Percentiles rank a stretch among this genome's conserved stretches.
These are phyloP conservation scores for Fusarium temperatum DNA, from an alignment of 2,329 filamentous ascomycete genomes.

Conservation along the genomic window DNA sequence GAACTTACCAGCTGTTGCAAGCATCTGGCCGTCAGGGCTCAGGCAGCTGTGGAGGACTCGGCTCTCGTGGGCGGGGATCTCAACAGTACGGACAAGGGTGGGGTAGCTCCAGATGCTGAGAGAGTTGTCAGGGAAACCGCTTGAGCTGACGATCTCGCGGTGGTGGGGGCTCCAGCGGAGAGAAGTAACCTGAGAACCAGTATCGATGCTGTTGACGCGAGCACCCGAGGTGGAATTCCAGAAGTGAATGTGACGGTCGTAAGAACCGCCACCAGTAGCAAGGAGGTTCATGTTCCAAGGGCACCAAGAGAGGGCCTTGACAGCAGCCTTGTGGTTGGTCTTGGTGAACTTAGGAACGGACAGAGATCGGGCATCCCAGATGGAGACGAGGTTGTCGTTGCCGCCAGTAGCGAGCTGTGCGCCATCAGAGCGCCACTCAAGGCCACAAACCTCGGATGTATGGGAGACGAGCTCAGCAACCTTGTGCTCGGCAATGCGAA, in stretches of 20 bases:
- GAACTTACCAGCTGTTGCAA: slow-evolving; percentile 83
- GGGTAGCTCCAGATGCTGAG: slow-evolving; percentile 99
- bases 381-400: slow-evolving; percentile 98
- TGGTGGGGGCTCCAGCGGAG: slow-evolving; percentile 96
- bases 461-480: slow-evolving; percentile 96
- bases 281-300: slow-evolving; percentile 98
- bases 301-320: slow-evolving; percentile 99
- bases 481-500: slow-evolving; percentile 97
- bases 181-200: slow-evolving; percentile 95
- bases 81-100: slow-evolving; percentile 93
- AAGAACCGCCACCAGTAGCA: slow-evolving; percentile 93
- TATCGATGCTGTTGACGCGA: slow-evolving; percentile 98
- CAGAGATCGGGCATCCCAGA: slow-evolving; percentile 96
- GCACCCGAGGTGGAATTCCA: slow-evolving; percentile 99
- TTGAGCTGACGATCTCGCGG: slow-evolving; percentile 97
- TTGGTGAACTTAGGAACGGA: slow-evolving; percentile 98
- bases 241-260: slow-evolving; percentile 99
- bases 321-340: slow-evolving; percentile 98
- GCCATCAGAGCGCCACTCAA: slow-evolving; percentile 97
- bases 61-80: slow-evolving; percentile 97
- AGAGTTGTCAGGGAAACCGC: slow-evolving; percentile 98
- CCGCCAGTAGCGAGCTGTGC: slow-evolving; percentile 96
- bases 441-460: slow-evolving; percentile 96
- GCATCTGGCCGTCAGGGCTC: slow-evolving; percentile 96
- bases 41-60: slow-evolving; percentile 96